phyloP scores from a whole-genome alignment of 2,329 filamentous ascomycete genomes.

The Ceratocystis variospora region DNA sequence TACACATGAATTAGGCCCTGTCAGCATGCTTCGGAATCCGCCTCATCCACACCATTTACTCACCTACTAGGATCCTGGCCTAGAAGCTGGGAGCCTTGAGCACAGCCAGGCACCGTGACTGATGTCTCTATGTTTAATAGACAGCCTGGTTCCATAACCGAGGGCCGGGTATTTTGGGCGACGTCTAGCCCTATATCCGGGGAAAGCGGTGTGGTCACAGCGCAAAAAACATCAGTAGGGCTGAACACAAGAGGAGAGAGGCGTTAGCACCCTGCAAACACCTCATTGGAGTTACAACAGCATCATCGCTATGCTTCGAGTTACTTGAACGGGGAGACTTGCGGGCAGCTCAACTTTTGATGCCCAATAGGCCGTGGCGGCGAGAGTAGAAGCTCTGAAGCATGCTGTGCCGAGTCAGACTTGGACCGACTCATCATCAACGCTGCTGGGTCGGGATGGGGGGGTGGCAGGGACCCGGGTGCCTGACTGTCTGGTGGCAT shows the following conservation, averaged over 20 bases:
- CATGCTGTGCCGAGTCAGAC: background rate
- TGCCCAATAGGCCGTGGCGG: background rate
- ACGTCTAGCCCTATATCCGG: background rate
- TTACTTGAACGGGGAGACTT: background rate
- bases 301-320: background rate
- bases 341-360: background rate
- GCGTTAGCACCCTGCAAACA: background rate
- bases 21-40: background rate
- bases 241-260: background rate
- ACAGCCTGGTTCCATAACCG: background rate
- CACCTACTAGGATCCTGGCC: background rate
- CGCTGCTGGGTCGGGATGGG: background rate
- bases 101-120: background rate
- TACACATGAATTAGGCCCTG: background rate
- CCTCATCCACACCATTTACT: background rate
- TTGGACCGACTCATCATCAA: background rate
- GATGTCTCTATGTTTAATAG: background rate
- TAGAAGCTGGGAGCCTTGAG: background rate
- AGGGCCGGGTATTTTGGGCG: background rate
- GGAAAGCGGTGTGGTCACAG: background rate
- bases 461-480: background rate
- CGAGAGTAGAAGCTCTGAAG: background rate
- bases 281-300: background rate
- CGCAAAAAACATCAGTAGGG: background rate
- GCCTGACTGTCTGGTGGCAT: background rate